Evolutionary conservation across 2,329 filamentous ascomycete species (phyloP).

Genomic region (Ascochyta pisi): DNA sequence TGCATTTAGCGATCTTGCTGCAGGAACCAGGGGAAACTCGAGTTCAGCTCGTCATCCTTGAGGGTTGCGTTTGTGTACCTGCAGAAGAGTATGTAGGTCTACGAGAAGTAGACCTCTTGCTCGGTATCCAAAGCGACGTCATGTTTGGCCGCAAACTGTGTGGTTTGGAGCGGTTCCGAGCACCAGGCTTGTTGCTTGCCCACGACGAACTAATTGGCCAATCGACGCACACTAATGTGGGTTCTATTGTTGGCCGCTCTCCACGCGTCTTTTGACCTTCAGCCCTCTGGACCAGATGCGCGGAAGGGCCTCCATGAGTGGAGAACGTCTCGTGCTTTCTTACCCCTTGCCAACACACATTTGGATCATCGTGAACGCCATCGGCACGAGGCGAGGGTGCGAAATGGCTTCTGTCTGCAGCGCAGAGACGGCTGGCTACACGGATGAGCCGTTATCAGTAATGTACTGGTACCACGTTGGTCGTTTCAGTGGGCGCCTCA

Average conservation of each 20-base stretch:
- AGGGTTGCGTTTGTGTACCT: slow-evolving; percentile 8
- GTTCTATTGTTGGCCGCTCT: slow-evolving; percentile 10
- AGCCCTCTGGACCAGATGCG: slow-evolving; percentile 12
- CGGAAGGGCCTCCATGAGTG: slow-evolving; percentile 5
- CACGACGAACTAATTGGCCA: slow-evolving; percentile 1
- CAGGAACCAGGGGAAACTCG: slow-evolving; percentile 21
- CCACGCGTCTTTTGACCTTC: slow-evolving; percentile 9
- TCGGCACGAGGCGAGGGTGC: slow-evolving; percentile 3
- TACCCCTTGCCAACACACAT: background rate
- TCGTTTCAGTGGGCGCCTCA: slow-evolving; percentile 9
- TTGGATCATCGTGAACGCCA: background rate
- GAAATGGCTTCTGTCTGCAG: background rate
- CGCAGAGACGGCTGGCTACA: slow-evolving; percentile 5
- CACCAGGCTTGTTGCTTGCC: background rate
- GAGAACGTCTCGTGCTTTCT: slow-evolving; percentile 4
- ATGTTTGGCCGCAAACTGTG: background rate
- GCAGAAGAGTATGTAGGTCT: slow-evolving; percentile 8
- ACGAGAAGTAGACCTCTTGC: background rate
- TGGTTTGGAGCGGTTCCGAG: slow-evolving; percentile 3
- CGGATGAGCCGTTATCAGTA: slow-evolving; percentile 6
- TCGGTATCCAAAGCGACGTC: background rate
- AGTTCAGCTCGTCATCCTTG: background rate
- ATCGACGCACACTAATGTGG: slow-evolving; percentile 5
- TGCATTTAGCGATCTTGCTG: slow-evolving; percentile 23
- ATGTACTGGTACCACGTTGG: background rate